A percentile compares a stretch with the other conserved stretches of the same genome.
phyloP scores from a whole-genome alignment of 106 monocot genomes.

The Dioscorea alata region DNA sequence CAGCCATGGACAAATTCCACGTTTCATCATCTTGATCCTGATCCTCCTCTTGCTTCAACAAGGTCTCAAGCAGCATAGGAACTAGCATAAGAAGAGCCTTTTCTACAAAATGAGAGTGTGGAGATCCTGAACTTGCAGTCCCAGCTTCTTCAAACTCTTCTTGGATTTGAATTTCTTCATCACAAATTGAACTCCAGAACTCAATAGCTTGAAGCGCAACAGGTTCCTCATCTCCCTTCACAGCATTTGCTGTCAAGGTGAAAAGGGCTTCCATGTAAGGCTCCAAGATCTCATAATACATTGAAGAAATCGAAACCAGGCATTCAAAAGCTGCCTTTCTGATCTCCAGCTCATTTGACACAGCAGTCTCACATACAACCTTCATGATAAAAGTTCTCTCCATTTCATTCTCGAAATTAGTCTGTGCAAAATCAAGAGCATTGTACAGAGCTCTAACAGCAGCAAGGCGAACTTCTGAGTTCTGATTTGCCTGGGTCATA shows the following conservation, averaged over 20 bases:
- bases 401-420: slow-evolving; percentile 77
- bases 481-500: slow-evolving; percentile 51
- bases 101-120: slow-evolving; percentile 46
- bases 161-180: slow-evolving; percentile 70
- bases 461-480: slow-evolving; percentile 62
- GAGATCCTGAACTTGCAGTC: slow-evolving; percentile 22
- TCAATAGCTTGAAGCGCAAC: slow-evolving; percentile 87
- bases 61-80: slow-evolving; percentile 64
- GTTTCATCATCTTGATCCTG: slow-evolving; percentile 70
- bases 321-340: slow-evolving; percentile 78
- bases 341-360: slow-evolving; percentile 49
- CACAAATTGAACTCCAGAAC: slow-evolving; percentile 90
- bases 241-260: slow-evolving; percentile 62
- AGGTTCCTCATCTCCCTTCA: slow-evolving; percentile 66
- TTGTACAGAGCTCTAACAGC: slow-evolving; percentile 69
- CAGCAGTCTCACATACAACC: slow-evolving; percentile 66
- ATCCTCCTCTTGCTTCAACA: slow-evolving; percentile 84
- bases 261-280: slow-evolving; percentile 67
- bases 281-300: slow-evolving; percentile 58
- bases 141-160: slow-evolving; percentile 47
- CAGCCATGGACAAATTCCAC: slow-evolving; percentile 91
- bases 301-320: slow-evolving; percentile 65
- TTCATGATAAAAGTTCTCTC: slow-evolving; percentile 80
- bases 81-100: slow-evolving; percentile 69
- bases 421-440: slow-evolving; percentile 78